Conservation (phyloP, 2,329 filamentous ascomycete genomes). For the Sphaceloma murrayae region DNA sequence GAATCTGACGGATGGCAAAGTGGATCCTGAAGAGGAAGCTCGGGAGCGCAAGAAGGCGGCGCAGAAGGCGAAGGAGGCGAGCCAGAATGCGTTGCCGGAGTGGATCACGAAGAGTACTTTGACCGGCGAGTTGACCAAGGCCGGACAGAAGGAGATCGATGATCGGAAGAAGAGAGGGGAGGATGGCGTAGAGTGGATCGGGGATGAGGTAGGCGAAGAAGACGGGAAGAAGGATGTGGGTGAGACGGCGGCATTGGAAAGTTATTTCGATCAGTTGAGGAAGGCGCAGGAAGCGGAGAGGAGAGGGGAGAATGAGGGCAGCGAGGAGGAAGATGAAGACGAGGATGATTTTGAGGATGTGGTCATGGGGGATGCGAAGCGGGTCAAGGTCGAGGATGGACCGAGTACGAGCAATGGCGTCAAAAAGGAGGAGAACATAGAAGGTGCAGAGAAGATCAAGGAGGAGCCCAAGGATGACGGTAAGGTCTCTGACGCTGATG, state of each 20-base stretch:
- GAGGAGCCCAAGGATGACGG: constrained; percentile 20
- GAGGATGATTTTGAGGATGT: constrained; percentile 47
- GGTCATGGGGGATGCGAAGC: constrained; percentile 37
- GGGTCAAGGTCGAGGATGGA: constrained; percentile 24
- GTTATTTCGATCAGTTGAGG: constrained; percentile 58
- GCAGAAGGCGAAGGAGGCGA: constrained; percentile 24
- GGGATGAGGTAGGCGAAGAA: constrained; percentile 39
- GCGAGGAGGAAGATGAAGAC: constrained; percentile 42
- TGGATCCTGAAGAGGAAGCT: constrained; percentile 28
- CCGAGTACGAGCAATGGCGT: constrained; percentile 26
- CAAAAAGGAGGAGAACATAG: constrained; percentile 33
- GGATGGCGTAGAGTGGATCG: constrained; percentile 26
- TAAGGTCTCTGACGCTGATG: constrained; percentile 33
- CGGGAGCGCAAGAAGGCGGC: constrained; percentile 23
- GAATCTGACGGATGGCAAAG: constrained; percentile 28
- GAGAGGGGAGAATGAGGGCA: constrained; percentile 38
- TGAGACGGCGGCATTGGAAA: constrained; percentile 51
- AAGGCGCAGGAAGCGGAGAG: constrained; percentile 45
- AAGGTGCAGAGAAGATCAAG: constrained; percentile 19
- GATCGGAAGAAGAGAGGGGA: constrained; percentile 33
- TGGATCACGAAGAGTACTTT: constrained; percentile 32
- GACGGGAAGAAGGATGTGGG: constrained; percentile 43
- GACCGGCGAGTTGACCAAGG: constrained; percentile 37
- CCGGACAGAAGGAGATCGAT: constrained; percentile 28
- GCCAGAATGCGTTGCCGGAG: constrained; percentile 29